Base-by-base conservation (phyloP, 371 early-diverging fungal species). In the Lichtheimia hyalospora region DNA sequence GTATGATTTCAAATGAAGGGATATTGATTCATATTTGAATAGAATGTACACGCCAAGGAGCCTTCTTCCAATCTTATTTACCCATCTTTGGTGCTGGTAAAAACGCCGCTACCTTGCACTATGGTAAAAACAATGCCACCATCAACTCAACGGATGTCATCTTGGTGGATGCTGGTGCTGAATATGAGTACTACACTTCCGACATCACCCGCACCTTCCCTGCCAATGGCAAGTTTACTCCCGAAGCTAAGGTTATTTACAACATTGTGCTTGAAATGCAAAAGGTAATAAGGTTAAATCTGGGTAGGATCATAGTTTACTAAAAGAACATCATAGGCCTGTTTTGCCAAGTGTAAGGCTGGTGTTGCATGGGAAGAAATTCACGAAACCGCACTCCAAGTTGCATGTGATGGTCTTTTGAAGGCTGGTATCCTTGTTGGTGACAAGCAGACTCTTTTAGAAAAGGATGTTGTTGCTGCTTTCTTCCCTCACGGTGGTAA, bases 171-270 rank as follows among this genome's bases (percentile, higher is more conserved):
- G 95, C 93, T 56, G 97, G 93, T 48, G 91, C 91, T 63, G 93
- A 94, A 67, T 79, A 69, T 58, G 69, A 84, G 25, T 85, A 84
- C 76, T 95, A 96, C 71, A 92, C 94, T 41, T 85, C 89, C 15
- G 96, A 96, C 60, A 94, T 96, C 66, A 96, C 96, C 3, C 85
- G 95, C 25, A 88, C 89, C 40, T 97, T 87, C 85, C 97, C 97
- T 3, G 84, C 90, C 25, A 90, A 88, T 49, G 90, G 92, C 24
- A 84, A 84, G 63, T 96, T 91, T 70, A 74, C 88, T 41, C 81
- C 79, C 20, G 89, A 91, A 62, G 89, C 87, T 51, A 86, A 87
- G 60, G 83, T 72, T 15, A 85, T 93, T 57, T 97, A 97, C 76
- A 74, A 83, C 63, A 84, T 93, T 61, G 94, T 93, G 14, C 83